Conservation (phyloP, 2,329 filamentous ascomycete species). For the Xylariaceae sp. region DNA sequence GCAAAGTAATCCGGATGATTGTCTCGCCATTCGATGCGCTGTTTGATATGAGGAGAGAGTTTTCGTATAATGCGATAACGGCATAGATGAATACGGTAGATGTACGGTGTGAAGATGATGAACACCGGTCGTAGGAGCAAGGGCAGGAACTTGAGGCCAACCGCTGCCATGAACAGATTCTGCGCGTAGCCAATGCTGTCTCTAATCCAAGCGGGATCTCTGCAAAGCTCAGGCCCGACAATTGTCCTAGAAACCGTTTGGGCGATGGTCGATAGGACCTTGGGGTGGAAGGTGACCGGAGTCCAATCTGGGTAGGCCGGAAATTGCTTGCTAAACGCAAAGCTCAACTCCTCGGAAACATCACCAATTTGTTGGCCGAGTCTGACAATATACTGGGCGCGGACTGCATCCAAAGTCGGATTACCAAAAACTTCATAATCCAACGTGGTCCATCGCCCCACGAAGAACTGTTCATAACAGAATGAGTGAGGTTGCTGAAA, state of each 20-base stretch:
- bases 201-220: slow-evolving; percentile 10
- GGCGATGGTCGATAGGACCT: slow-evolving; percentile 6
- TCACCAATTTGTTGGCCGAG: slow-evolving; percentile 12
- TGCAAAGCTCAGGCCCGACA: slow-evolving; percentile 11
- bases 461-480: slow-evolving; percentile 9
- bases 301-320: slow-evolving; percentile 8
- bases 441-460: slow-evolving; percentile 13
- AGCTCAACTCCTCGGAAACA: slow-evolving; percentile 1
- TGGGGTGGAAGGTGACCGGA: slow-evolving; percentile 8
- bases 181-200: slow-evolving; percentile 9
- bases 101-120: slow-evolving; percentile 7
- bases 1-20: slow-evolving; percentile 9
- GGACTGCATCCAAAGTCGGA: slow-evolving; percentile 9
- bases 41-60: slow-evolving; percentile 4
- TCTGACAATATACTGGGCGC: slow-evolving; percentile 14
- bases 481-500: no score
- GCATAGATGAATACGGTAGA: slow-evolving; percentile 10
- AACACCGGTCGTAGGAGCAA: slow-evolving; percentile 1
- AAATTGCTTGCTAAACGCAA: slow-evolving; percentile 11
- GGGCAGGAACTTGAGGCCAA: slow-evolving; percentile 8
- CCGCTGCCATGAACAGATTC: slow-evolving; percentile 8
- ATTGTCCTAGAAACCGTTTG: slow-evolving; percentile 12
- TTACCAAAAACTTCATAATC: slow-evolving; percentile 12
- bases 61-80: slow-evolving; percentile 5
- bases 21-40: slow-evolving; percentile 5